Evolutionary conservation across 306 rosid genomes (phyloP).

Genomic region (Gastrolobium villosum): DNA sequence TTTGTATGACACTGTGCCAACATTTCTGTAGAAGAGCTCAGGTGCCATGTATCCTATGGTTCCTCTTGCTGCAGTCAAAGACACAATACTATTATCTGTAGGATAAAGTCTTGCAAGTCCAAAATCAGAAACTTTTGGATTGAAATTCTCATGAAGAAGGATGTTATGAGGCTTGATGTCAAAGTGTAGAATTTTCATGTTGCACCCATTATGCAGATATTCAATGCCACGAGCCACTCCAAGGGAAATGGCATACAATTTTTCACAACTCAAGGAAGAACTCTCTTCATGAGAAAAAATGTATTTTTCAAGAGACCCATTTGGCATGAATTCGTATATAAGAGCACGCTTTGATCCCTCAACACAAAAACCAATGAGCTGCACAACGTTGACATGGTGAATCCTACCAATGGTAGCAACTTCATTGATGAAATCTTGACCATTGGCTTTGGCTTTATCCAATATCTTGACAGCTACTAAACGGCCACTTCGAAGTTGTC

Average conservation of each 20-base stretch:
- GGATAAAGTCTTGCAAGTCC: slow-evolving; percentile 50
- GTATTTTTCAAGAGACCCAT: slow-evolving; percentile 20
- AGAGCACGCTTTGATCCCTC: slow-evolving; percentile 44
- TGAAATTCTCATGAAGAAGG: slow-evolving; percentile 45
- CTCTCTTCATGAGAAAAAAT: slow-evolving; percentile 19
- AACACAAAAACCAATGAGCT: slow-evolving; percentile 23
- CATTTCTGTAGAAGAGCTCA: slow-evolving; percentile 36
- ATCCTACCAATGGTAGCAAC: slow-evolving; percentile 37
- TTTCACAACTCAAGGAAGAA: slow-evolving; percentile 25
- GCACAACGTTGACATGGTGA: slow-evolving; percentile 28
- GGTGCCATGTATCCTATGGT: slow-evolving; percentile 54
- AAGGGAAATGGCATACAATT: slow-evolving; percentile 31
- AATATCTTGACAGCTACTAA: slow-evolving; percentile 41
- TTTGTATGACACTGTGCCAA: slow-evolving; percentile 42
- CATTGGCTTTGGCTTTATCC: slow-evolving; percentile 34
- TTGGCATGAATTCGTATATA: slow-evolving; percentile 25
- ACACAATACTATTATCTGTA: slow-evolving; percentile 23
- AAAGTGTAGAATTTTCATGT: slow-evolving; percentile 49
- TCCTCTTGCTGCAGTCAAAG: slow-evolving; percentile 51
- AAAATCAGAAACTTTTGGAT: slow-evolving; percentile 50
- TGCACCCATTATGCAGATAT: slow-evolving; percentile 50
- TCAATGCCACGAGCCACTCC: slow-evolving; percentile 53
- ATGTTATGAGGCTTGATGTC: slow-evolving; percentile 54
- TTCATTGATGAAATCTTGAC: slow-evolving; percentile 42
- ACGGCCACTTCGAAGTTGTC: slow-evolving; percentile 44